These are phyloP conservation scores for Dactylellina leptospora DNA, from an alignment of 2,329 filamentous ascomycete species.

Conservation along the genomic window DNA sequence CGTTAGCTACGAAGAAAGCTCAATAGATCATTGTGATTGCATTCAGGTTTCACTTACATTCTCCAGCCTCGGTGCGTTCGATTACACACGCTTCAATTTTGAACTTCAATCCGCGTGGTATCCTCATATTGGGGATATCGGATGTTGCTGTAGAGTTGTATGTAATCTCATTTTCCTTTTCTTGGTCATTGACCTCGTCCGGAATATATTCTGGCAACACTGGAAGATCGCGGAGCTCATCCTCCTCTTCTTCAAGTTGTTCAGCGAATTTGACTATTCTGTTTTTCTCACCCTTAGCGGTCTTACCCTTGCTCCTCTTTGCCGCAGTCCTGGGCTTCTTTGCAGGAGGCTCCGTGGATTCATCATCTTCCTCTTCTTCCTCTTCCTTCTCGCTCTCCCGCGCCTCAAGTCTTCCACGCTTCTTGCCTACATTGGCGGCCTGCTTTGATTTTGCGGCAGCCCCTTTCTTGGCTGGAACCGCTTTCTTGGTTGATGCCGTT, in stretches of 20 bases:
- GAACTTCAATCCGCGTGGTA: slow-evolving; percentile 24
- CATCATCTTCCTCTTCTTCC: neutral
- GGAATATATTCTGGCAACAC: slow-evolving; percentile 16
- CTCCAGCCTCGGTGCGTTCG: neutral
- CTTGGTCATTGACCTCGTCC: slow-evolving; percentile 5
- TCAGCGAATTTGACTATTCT: slow-evolving; percentile 4
- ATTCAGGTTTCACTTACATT: slow-evolving; percentile 9
- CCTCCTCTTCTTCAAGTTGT: neutral
- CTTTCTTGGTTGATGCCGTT: no score
- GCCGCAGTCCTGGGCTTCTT: neutral
- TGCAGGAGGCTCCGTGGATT: neutral
- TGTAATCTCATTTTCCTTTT: neutral
- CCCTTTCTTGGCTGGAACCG: no score
- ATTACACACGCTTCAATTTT: slow-evolving; percentile 20
- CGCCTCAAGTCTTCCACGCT: neutral
- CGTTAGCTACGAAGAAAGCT: no score
- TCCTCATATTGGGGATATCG: slow-evolving; percentile 30
- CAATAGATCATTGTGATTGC: no score
- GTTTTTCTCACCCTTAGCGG: neutral
- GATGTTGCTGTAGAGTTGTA: slow-evolving; percentile 20
- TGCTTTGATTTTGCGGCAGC: neutral
- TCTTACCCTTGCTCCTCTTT: neutral
- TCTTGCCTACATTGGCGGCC: neutral
- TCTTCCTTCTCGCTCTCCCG: neutral
- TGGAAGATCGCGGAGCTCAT: neutral